Conservation (phyloP, 257 asterid species). For the Solanum virginianum region DNA sequence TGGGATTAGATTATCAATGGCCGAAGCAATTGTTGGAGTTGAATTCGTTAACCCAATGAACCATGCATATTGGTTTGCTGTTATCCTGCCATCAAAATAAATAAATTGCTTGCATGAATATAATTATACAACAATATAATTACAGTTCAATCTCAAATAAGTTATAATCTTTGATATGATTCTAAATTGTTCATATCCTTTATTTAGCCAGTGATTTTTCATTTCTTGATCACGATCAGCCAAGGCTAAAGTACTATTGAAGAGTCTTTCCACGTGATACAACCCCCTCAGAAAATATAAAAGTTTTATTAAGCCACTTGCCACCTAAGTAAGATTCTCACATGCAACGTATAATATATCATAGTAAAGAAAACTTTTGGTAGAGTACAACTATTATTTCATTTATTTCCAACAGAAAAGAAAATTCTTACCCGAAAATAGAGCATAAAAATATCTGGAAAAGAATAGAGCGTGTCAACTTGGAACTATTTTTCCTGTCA, state of each 20-base stretch:
- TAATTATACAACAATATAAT: background rate
- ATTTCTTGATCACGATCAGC: background rate
- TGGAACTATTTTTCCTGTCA: slow-evolving; percentile 57
- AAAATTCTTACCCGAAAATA: slow-evolving; percentile 51
- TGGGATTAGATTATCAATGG: slow-evolving; percentile 59
- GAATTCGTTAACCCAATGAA: slow-evolving; percentile 73
- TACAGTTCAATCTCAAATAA: background rate
- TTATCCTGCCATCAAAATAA: slow-evolving; percentile 30
- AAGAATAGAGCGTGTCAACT: slow-evolving; percentile 36
- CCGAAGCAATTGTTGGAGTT: slow-evolving; percentile 80
- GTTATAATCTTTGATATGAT: background rate
- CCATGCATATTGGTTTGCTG: slow-evolving; percentile 62
- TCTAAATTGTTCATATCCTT: background rate
- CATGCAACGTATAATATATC: background rate
- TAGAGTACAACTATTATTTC: background rate
- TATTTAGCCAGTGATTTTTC: too few species aligned
- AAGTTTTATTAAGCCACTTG: too few species aligned
- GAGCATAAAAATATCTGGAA: slow-evolving; percentile 67
- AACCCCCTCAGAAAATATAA: too few species aligned
- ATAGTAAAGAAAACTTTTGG: background rate
- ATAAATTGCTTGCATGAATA: background rate
- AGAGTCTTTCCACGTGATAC: too few species aligned
- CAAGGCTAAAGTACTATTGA: too few species aligned
- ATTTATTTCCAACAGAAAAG: too few species aligned
- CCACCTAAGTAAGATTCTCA: background rate